These are phyloP conservation scores for Euphorbia celastroides DNA, from an alignment of 441 rosid genomes.

Conservation along the genomic window DNA sequence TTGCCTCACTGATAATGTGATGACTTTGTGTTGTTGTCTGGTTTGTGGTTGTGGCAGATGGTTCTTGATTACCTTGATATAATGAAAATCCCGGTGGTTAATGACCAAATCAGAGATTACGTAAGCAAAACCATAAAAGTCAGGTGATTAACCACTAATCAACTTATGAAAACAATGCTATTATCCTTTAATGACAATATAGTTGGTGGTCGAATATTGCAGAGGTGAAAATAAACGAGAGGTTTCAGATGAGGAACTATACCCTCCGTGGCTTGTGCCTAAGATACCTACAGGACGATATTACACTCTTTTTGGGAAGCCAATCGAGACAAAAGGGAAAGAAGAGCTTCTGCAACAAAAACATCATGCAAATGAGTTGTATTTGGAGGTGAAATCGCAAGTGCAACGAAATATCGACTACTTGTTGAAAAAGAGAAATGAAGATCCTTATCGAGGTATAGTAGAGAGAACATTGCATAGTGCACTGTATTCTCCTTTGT, in stretches of 20 bases:
- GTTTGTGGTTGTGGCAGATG: slow-evolving; percentile 36
- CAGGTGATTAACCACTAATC: slow-evolving; percentile 34
- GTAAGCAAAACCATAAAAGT: slow-evolving; percentile 17
- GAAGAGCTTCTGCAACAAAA: slow-evolving; percentile 45
- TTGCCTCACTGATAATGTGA: neutral
- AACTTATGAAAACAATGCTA: neutral
- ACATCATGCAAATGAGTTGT: slow-evolving; percentile 47
- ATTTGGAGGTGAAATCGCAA: slow-evolving; percentile 61
- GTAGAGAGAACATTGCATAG: slow-evolving; percentile 49
- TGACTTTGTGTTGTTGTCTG: too few relatives aligned
- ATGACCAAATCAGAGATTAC: slow-evolving; percentile 30
- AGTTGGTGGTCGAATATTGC: slow-evolving; percentile 7
- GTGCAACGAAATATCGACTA: slow-evolving; percentile 52
- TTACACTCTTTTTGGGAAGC: slow-evolving; percentile 78
- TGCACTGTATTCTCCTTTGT: slow-evolving; percentile 32
- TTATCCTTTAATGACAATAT: neutral
- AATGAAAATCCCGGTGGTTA: slow-evolving; percentile 63
- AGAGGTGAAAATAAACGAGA: slow-evolving; percentile 61
- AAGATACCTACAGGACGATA: slow-evolving; percentile 63
- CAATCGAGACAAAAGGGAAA: slow-evolving; percentile 58
- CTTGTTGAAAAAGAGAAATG: slow-evolving; percentile 72
- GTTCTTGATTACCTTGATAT: slow-evolving; percentile 67
- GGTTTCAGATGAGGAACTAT: slow-evolving; percentile 47
- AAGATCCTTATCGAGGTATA: slow-evolving; percentile 67
- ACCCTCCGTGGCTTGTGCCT: slow-evolving; percentile 57